Conservation (phyloP, 73 alveolate species). For the Paraurostyla sp. region DNA sequence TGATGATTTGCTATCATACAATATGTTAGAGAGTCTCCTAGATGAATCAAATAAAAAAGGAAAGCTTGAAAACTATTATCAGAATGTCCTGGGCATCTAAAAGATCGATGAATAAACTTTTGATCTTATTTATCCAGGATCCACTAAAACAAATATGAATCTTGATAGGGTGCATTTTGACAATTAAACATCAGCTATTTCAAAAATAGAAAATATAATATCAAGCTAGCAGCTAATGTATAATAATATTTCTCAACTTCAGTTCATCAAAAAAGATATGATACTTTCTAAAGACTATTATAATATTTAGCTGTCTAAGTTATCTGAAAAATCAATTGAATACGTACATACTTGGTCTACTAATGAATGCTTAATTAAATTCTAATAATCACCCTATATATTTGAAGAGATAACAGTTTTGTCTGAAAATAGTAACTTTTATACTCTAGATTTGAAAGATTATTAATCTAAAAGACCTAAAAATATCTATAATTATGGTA, state of each 20-base stretch:
- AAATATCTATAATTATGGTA: neutral
- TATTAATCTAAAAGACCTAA: neutral
- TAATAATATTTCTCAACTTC: neutral
- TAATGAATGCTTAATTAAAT: constrained; percentile 11
- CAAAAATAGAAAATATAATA: neutral
- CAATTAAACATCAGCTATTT: neutral
- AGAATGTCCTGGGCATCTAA: neutral
- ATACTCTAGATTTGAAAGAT: neutral
- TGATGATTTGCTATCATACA: neutral
- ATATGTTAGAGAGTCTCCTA: neutral
- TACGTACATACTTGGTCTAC: neutral
- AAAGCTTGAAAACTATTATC: neutral
- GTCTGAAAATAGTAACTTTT: neutral
- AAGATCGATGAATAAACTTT: neutral
- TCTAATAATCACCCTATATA: neutral
- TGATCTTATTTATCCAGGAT: neutral
- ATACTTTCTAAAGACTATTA: constrained; percentile 2
- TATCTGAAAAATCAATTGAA: neutral
- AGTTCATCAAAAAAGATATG: neutral
- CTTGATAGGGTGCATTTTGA: neutral
- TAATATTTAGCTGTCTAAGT: neutral
- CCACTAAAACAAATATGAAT: neutral
- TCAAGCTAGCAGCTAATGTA: neutral
- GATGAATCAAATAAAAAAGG: neutral
- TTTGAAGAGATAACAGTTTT: neutral